Evolutionary conservation across 805 yeast species (phyloP).

Genomic region (Lipomyces lipofer): DNA sequence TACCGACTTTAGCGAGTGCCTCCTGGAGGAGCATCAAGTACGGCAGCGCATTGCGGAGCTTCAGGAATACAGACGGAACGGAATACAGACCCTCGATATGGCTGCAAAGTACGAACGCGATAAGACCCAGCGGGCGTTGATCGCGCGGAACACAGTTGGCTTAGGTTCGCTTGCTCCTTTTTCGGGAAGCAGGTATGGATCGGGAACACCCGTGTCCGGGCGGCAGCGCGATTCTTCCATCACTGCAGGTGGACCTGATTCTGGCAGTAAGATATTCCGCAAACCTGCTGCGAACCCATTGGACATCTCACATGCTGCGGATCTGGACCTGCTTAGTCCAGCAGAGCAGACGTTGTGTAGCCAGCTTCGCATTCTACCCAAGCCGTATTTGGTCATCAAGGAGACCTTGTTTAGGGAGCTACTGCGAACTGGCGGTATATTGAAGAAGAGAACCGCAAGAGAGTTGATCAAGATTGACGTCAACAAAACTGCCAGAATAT

Average conservation of each 20-base stretch:
- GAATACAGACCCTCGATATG: constrained; percentile 77
- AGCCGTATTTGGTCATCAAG: constrained; percentile 90
- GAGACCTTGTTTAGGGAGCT: constrained; percentile 86
- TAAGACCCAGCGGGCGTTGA: constrained; percentile 48
- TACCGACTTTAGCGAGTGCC: constrained; percentile 68
- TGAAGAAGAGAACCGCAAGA: constrained; percentile 83
- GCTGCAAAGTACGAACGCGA: constrained; percentile 89
- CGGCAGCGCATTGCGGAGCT: constrained; percentile 82
- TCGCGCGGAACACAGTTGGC: constrained; percentile 23
- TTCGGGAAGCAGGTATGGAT: constrained; percentile 25
- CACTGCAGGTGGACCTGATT: constrained; percentile 2
- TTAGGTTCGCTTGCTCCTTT: constrained; percentile 15
- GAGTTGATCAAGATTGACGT: constrained; percentile 83
- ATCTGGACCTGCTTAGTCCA: constrained; percentile 75
- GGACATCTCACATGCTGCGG: constrained; percentile 62
- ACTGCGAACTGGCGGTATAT: constrained; percentile 75
- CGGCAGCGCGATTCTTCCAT: constrained; percentile 25
- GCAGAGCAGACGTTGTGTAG: constrained; percentile 88
- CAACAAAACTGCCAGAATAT: constrained; percentile 79
- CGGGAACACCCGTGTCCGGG: constrained; percentile 23
- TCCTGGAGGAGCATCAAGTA: constrained; percentile 73
- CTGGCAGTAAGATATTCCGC: constrained; percentile 32
- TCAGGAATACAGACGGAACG: constrained; percentile 91
- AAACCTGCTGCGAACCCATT: constrained; percentile 41
- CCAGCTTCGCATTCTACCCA: constrained; percentile 80